A percentile compares a stretch with the other conserved stretches of the same genome.
Evolutionary conservation across 176 grass and related monocot species (phyloP).

Genomic region (Poa annua): DNA sequence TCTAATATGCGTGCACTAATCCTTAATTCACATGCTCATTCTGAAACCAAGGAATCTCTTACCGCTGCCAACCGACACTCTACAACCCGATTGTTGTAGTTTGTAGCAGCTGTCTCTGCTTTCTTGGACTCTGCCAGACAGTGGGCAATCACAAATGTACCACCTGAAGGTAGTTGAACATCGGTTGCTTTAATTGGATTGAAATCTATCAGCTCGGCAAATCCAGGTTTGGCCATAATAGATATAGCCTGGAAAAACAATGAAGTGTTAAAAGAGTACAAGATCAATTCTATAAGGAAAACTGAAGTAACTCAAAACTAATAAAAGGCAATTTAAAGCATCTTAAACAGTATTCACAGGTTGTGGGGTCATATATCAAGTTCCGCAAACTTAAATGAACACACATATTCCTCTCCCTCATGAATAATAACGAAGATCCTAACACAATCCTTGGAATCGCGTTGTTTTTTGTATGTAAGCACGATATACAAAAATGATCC

Average conservation of each 20-base stretch:
- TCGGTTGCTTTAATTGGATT: slow-evolving; percentile 92
- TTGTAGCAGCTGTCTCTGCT: slow-evolving; percentile 95
- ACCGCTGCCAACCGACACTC: slow-evolving; percentile 83
- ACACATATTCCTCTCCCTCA: not conserved
- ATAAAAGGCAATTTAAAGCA: not conserved
- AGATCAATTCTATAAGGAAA: slow-evolving; percentile 15
- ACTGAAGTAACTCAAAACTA: slow-evolving; percentile 26
- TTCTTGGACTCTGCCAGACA: slow-evolving; percentile 96
- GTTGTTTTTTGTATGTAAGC: not conserved
- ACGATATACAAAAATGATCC: not conserved
- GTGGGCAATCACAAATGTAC: slow-evolving; percentile 94
- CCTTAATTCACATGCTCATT: not conserved
- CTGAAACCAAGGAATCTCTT: slow-evolving; percentile 41
- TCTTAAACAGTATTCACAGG: not conserved
- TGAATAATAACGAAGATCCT: not conserved
- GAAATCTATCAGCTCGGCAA: slow-evolving; percentile 98
- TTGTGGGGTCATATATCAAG: not conserved
- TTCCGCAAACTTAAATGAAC: slow-evolving; percentile 9
- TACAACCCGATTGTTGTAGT: slow-evolving; percentile 94
- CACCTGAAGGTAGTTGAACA: slow-evolving; percentile 81
- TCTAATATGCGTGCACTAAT: not conserved
- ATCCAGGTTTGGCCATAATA: slow-evolving; percentile 93
- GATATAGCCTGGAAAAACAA: slow-evolving; percentile 79
- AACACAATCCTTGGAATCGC: not conserved
- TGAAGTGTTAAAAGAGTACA: slow-evolving; percentile 26